Evolutionary conservation across 2,329 filamentous ascomycete genomes (phyloP), one percentile per base, ranked within the genome.

Genomic region (Berkeleyomyces rouxiae): DNA sequence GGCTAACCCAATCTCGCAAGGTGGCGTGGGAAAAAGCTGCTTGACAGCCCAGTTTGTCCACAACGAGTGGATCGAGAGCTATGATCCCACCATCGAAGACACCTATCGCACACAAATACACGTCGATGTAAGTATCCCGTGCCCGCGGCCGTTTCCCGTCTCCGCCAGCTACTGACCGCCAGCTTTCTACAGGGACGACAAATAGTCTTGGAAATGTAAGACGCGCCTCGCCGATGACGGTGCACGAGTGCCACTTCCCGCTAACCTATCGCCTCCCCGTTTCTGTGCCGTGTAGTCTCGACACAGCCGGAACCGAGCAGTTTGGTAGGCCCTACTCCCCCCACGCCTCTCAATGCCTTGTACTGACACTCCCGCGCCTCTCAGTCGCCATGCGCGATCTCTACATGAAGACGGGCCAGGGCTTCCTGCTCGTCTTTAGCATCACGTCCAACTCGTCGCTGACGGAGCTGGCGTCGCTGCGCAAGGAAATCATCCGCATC

Each of bases 11-110:
- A 63, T 72, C 2, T 53, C 23, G 23, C 23, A 23, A 90, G 87
- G 90, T 75, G 90, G 90, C 72, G 90, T 95, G 71, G 90, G 90
- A 66, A 95, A 95, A 76, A 95, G 89, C 73, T 95, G 90, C 78
- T 78, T 95, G 69, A 95, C 90, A 90, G 90, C 90, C 70, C 90
- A 95, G 78, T 95, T 95, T 70, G 90, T 95, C 61, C 89, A 93
- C 74, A 91, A 93, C 75, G 87, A 95, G 69, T 95, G 90, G 88
- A 92, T 95, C 71, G 90, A 95, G 74, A 88, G 84, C 72, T 89
- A 89, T 74, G 86, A 89, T 72, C 86, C 86, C 13, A 89, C 86
- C 16, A 89, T 89, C 68, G 86, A 89, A 71, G 86, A 89, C 72
- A 87, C 86, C 39, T 89, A 89, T 71, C 80, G 86, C 66, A 87